These are phyloP conservation scores for Globisporangium uncinulatum DNA, from an alignment of 352 stramenopile species.

Conservation along the genomic window DNA sequence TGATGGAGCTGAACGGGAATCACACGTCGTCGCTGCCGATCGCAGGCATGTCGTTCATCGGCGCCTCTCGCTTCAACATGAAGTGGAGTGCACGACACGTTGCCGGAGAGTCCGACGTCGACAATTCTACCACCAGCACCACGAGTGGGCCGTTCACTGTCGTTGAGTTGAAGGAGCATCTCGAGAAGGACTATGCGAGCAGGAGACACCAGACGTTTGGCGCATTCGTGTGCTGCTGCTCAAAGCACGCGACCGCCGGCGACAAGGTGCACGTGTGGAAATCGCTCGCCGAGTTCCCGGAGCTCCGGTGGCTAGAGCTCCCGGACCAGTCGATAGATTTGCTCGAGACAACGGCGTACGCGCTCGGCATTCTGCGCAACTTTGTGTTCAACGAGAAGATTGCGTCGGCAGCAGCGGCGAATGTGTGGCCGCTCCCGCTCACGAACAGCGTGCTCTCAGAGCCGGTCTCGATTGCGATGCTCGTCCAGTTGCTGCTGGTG, in stretches of 20 bases:
- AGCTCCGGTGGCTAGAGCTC: slow-evolving; percentile 80
- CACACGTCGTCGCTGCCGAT: slow-evolving; percentile 49
- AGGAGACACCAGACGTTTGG: slow-evolving; percentile 26
- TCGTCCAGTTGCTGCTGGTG: slow-evolving; percentile 67
- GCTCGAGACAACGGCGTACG: slow-evolving; percentile 29
- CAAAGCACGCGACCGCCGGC: slow-evolving; percentile 30
- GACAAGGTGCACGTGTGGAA: slow-evolving; percentile 46
- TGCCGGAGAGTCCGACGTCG: slow-evolving; percentile 14
- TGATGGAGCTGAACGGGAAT: slow-evolving; percentile 61
- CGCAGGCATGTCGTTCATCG: slow-evolving; percentile 52
- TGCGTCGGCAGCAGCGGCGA: slow-evolving; percentile 16
- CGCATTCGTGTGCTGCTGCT: slow-evolving; percentile 67
- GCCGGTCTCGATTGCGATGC: slow-evolving; percentile 32
- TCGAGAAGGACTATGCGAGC: slow-evolving; percentile 38
- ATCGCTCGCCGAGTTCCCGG: slow-evolving; percentile 50
- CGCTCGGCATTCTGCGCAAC: slow-evolving; percentile 56
- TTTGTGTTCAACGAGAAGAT: slow-evolving; percentile 54
- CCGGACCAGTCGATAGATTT: slow-evolving; percentile 56
- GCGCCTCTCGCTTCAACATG: slow-evolving; percentile 57
- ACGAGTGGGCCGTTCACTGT: slow-evolving; percentile 45
- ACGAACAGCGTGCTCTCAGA: slow-evolving; percentile 54
- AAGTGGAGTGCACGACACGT: slow-evolving; percentile 54
- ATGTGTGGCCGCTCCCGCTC: slow-evolving; percentile 47
- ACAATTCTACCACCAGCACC: neutral
- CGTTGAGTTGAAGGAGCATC: slow-evolving; percentile 46